A percentile compares a stretch with the other conserved stretches of the same genome.
phyloP scores from a whole-genome alignment of 306 rosid genomes.

The Prunus mongolica region DNA sequence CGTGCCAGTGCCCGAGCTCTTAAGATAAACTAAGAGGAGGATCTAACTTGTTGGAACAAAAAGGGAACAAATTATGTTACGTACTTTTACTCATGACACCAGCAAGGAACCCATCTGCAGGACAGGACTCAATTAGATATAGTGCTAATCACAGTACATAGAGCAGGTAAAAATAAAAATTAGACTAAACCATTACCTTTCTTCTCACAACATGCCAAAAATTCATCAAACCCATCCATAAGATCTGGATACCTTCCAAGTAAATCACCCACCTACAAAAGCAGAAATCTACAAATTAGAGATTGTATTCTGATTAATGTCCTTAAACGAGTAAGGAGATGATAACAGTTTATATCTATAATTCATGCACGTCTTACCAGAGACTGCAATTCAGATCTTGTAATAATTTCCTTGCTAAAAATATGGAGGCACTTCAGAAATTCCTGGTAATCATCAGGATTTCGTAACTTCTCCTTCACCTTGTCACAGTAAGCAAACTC shows the following conservation, averaged over 20 bases:
- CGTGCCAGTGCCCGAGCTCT: conserved; percentile 10
- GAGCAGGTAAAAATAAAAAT: conserved; percentile 16
- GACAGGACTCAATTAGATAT: conserved; percentile 45
- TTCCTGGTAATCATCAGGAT: conserved; percentile 87
- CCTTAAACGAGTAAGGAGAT: conserved; percentile 2
- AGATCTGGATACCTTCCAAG: conserved; percentile 83
- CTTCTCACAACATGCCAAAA: conserved; percentile 84
- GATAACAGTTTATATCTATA: background rate
- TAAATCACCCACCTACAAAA: conserved; percentile 73
- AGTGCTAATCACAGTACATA: conserved; percentile 17
- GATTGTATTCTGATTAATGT: conserved; percentile 10
- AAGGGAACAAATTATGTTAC: conserved; percentile 37
- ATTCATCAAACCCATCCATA: conserved; percentile 86
- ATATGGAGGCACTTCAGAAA: conserved; percentile 96
- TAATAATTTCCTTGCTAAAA: conserved; percentile 91
- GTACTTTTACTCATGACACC: conserved; percentile 96
- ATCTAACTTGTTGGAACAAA: conserved; percentile 18
- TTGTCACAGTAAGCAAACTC: conserved; percentile 83
- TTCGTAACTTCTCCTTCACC: conserved; percentile 83
- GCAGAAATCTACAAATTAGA: conserved; percentile 20
- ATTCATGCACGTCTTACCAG: conserved; percentile 50
- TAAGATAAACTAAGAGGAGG: conserved; percentile 20
- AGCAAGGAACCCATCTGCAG: conserved; percentile 94
- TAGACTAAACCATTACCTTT: conserved; percentile 60
- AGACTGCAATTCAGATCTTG: conserved; percentile 74